These are phyloP conservation scores for Brassica juncea DNA, from an alignment of 345 rosid genomes.

Conservation along the genomic window DNA sequence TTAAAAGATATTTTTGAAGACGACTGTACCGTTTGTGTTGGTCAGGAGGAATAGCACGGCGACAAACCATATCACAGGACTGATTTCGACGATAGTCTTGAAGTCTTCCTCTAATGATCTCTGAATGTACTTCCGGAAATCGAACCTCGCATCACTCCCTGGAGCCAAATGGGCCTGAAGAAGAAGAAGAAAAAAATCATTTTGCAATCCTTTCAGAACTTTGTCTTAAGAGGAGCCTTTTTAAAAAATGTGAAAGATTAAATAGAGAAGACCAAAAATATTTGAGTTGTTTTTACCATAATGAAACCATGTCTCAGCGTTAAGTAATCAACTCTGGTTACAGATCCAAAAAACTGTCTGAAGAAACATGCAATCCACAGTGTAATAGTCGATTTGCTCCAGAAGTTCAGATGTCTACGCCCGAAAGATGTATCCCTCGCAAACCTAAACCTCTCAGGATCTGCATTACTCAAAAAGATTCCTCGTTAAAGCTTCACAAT, in stretches of 20 bases:
- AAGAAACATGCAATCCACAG: slow-evolving; percentile 92
- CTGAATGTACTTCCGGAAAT: slow-evolving; percentile 80
- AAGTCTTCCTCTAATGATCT: slow-evolving; percentile 93
- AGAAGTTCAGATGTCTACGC: slow-evolving; percentile 66
- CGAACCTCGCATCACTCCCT: slow-evolving; percentile 58
- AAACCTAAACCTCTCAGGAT: slow-evolving; percentile 92
- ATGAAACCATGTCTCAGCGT: slow-evolving; percentile 92
- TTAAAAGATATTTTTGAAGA: neutral
- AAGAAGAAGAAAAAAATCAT: slow-evolving; percentile 1
- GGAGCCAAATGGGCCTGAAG: slow-evolving; percentile 88
- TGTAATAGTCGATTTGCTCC: slow-evolving; percentile 61
- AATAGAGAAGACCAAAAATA: neutral
- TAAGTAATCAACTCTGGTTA: slow-evolving; percentile 86
- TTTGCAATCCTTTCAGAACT: neutral
- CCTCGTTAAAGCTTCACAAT: neutral
- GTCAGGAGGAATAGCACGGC: slow-evolving; percentile 74
- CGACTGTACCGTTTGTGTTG: slow-evolving; percentile 64
- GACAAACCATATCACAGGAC: slow-evolving; percentile 84
- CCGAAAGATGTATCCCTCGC: slow-evolving; percentile 98
- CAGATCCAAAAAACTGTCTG: slow-evolving; percentile 83
- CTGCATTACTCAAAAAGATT: slow-evolving; percentile 38
- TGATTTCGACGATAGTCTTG: slow-evolving; percentile 84
- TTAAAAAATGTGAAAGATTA: neutral
- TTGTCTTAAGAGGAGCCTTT: neutral
- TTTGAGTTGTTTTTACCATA: slow-evolving; percentile 45